Evolutionary conservation across 1,284 basidiomycete species (phyloP).

Genomic region (Trametes polyzona): DNA sequence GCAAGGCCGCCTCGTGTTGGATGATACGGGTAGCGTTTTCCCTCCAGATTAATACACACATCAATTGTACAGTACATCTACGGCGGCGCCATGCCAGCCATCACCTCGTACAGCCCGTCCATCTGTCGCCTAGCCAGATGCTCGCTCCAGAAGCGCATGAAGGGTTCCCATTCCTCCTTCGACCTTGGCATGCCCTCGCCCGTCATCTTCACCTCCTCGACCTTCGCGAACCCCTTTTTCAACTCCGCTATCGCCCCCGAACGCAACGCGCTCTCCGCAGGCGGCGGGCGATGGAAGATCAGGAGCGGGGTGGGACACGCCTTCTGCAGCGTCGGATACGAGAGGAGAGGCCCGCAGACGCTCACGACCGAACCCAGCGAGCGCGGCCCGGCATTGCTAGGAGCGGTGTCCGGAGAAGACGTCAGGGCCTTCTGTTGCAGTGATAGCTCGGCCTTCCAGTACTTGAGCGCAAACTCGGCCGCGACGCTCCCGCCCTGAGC

Average conservation of each 20-base stretch:
- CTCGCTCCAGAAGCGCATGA: slow-evolving; percentile 89
- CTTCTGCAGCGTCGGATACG: slow-evolving; percentile 65
- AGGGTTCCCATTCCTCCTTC: slow-evolving; percentile 77
- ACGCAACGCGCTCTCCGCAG: slow-evolving; percentile 49
- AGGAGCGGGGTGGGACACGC: slow-evolving; percentile 66
- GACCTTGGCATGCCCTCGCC: slow-evolving; percentile 74
- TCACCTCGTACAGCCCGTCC: slow-evolving; percentile 79
- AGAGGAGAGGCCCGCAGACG: slow-evolving; percentile 74
- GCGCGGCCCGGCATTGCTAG: slow-evolving; percentile 18
- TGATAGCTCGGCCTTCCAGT: slow-evolving; percentile 49
- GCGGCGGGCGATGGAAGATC: slow-evolving; percentile 58
- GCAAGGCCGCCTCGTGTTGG: too few species aligned
- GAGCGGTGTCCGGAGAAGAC: slow-evolving; percentile 4
- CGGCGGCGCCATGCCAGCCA: slow-evolving; percentile 41
- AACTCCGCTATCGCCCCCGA: slow-evolving; percentile 51
- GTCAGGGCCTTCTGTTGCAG: slow-evolving; percentile 27
- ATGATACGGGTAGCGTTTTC: neutral
- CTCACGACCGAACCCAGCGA: slow-evolving; percentile 69
- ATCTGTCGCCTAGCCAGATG: slow-evolving; percentile 60
- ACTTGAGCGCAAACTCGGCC: slow-evolving; percentile 63
- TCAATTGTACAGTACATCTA: neutral
- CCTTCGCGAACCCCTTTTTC: slow-evolving; percentile 58
- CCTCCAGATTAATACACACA: neutral
- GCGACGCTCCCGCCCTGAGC: slow-evolving; percentile 87
- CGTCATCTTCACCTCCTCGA: slow-evolving; percentile 52